phyloP scores from a whole-genome alignment of 1,284 basidiomycete species.

The Golubevia sp. region DNA sequence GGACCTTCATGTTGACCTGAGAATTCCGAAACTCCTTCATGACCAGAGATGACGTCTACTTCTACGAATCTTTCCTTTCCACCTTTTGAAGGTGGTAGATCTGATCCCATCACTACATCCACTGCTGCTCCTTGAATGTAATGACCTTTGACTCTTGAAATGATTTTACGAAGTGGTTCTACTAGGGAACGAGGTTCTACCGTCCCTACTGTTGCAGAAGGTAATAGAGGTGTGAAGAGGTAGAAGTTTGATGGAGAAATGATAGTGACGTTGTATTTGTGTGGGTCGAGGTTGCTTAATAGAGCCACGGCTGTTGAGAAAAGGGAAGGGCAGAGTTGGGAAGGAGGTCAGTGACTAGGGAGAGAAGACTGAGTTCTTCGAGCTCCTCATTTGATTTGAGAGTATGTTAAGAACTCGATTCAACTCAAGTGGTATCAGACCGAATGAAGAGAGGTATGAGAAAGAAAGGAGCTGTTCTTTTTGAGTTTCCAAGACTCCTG shows the following conservation, averaged over 20 bases:
- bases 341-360: background rate
- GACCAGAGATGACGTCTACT: constrained; percentile 47
- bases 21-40: constrained; percentile 17
- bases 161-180: constrained; percentile 52
- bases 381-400: background rate
- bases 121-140: constrained; percentile 54
- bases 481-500: too few species aligned
- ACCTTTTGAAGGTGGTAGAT: constrained; percentile 20
- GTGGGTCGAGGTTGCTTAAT: constrained; percentile 42
- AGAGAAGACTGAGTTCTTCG: too few species aligned
- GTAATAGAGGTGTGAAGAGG: constrained; percentile 57
- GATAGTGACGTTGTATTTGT: constrained; percentile 53
- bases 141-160: constrained; percentile 43
- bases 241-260: constrained; percentile 59
- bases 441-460: too few species aligned
- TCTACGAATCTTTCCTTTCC: constrained; percentile 41
- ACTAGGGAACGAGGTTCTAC: constrained; percentile 55
- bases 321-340: background rate
- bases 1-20: background rate
- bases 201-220: constrained; percentile 55
- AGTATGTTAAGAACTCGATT: background rate
- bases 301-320: constrained; percentile 42
- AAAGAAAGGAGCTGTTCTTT: too few species aligned
- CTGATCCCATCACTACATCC: constrained; percentile 41
- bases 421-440: background rate